These are phyloP conservation scores for Primulina huaijiensis DNA, from an alignment of 257 asterid species.

Conservation along the genomic window DNA sequence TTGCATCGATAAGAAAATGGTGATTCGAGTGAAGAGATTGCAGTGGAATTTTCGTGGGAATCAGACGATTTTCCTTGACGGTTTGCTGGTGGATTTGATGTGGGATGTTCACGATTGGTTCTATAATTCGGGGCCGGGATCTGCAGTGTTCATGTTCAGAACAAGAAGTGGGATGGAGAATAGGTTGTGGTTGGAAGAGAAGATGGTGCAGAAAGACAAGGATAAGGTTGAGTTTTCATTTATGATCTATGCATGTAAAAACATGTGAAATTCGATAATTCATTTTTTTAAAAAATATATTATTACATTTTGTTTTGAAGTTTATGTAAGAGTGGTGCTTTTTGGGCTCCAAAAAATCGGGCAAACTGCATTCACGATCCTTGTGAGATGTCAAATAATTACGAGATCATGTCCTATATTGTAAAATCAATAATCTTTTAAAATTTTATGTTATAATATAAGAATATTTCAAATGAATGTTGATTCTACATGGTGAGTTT, in stretches of 20 bases:
- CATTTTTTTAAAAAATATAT: background rate
- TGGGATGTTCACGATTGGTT: slow-evolving; percentile 99
- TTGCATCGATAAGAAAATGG: slow-evolving; percentile 62
- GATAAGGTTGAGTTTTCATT: slow-evolving; percentile 75
- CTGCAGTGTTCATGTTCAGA: slow-evolving; percentile 88
- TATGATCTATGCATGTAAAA: slow-evolving; percentile 70
- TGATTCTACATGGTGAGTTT: no score
- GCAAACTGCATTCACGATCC: no score
- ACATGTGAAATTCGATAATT: slow-evolving; percentile 21
- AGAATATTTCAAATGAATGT: no score
- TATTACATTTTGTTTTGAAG: background rate
- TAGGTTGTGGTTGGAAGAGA: slow-evolving; percentile 90
- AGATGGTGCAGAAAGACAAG: slow-evolving; percentile 46
- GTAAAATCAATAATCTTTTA: no score
- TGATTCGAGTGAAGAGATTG: slow-evolving; percentile 74
- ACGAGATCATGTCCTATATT: no score
- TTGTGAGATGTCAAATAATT: no score
- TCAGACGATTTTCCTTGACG: slow-evolving; percentile 81
- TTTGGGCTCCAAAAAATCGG: no score
- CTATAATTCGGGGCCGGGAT: slow-evolving; percentile 42
- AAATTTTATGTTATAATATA: no score
- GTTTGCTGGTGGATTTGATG: slow-evolving; percentile 78
- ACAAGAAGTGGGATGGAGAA: slow-evolving; percentile 85
- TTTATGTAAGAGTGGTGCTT: no score
- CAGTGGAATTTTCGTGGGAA: slow-evolving; percentile 97